Evolutionary conservation across 2,329 filamentous ascomycete species (phyloP).

Genomic region (Colletotrichum sp.): DNA sequence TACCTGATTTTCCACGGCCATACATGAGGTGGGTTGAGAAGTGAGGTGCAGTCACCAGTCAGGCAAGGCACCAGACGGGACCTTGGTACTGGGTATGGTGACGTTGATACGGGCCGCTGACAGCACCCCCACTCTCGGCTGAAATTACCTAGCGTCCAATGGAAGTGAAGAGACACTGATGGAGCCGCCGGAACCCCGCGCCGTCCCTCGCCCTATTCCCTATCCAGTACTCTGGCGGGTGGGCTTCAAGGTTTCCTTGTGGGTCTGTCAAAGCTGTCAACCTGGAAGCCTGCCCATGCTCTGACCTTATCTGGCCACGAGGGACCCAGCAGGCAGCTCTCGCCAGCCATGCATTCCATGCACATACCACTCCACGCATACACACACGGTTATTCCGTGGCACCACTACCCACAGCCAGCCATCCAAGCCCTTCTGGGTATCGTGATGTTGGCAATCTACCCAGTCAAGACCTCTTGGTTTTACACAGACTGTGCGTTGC

Average conservation of each 20-base stretch:
- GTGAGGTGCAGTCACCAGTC: not conserved
- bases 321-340: not conserved
- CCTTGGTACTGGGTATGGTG: not conserved
- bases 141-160: not conserved
- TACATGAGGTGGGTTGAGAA: not conserved
- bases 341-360: not conserved
- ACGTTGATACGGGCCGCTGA: not conserved
- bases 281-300: not conserved
- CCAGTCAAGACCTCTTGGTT: not conserved
- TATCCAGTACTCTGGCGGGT: not conserved
- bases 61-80: not conserved
- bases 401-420: not conserved
- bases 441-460: not conserved
- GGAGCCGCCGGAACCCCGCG: conserved; percentile 9
- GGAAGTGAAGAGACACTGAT: not conserved
- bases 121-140: not conserved
- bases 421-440: not conserved
- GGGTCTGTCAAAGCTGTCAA: conserved; percentile 10
- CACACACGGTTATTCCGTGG: not conserved
- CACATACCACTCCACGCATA: not conserved
- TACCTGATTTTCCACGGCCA: not conserved
- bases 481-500: not conserved
- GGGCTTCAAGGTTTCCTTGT: not conserved
- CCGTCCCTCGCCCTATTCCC: not conserved
- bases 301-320: not conserved